These are phyloP conservation scores for Chaetothyriales sp. DNA, from an alignment of 2,329 filamentous ascomycete species.

Conservation along the genomic window DNA sequence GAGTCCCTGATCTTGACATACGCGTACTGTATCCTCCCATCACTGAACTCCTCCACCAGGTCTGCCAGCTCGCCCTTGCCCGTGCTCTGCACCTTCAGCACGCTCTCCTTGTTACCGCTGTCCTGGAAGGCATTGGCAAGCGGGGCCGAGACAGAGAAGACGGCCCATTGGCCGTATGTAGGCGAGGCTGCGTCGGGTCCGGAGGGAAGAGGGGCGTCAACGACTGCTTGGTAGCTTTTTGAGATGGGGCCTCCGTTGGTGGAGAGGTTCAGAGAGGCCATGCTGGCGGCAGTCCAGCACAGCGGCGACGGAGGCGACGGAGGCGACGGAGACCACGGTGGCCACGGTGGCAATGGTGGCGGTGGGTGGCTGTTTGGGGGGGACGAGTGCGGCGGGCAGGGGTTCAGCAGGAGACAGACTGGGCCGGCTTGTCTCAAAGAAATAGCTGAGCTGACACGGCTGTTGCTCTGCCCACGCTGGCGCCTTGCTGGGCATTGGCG, in stretches of 20 bases:
- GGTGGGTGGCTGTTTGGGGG: background rate
- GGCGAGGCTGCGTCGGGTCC: slow-evolving; percentile 52
- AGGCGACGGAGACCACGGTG: too few relatives aligned
- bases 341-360: background rate
- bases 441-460: background rate
- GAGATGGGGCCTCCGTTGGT: slow-evolving; percentile 66
- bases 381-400: background rate
- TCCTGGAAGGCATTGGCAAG: slow-evolving; percentile 89
- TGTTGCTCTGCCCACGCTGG: background rate
- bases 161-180: slow-evolving; percentile 81
- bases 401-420: background rate
- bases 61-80: slow-evolving; percentile 87
- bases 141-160: slow-evolving; percentile 86
- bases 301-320: background rate
- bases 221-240: slow-evolving; percentile 59
- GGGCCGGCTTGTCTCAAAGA: background rate
- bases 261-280: slow-evolving; percentile 71
- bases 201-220: slow-evolving; percentile 46
- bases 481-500: background rate
- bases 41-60: slow-evolving; percentile 88
- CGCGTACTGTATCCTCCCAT: slow-evolving; percentile 91
- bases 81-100: slow-evolving; percentile 84
- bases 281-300: slow-evolving; percentile 25
- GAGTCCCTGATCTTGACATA: slow-evolving; percentile 94
- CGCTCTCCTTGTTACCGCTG: slow-evolving; percentile 72